Percentiles rank a stretch among this genome's conserved stretches.
phyloP scores from a whole-genome alignment of 192 early-diverging fungal genomes.

The Coemansia sp. region DNA sequence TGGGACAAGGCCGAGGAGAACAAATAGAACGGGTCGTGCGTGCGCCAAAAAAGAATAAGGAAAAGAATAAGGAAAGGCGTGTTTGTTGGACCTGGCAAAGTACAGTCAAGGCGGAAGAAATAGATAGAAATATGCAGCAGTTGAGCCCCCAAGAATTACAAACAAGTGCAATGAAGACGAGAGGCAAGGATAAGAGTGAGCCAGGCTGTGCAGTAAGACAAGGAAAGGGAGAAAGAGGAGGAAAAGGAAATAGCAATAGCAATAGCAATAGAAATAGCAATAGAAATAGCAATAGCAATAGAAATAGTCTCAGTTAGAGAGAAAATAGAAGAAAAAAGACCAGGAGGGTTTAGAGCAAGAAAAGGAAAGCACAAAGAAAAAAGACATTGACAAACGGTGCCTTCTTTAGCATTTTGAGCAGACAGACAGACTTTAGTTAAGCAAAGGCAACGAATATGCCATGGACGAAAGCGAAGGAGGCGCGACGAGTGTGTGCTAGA shows the following conservation, averaged over 20 bases:
- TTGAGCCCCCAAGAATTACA: background rate
- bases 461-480: too few relatives aligned
- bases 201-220: background rate
- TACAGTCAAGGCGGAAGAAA: background rate
- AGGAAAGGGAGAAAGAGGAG: background rate
- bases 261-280: background rate
- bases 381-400: too few relatives aligned
- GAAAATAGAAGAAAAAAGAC: background rate
- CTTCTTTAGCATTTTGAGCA: too few relatives aligned
- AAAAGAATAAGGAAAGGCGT: background rate
- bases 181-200: background rate
- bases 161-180: background rate
- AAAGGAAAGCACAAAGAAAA: background rate
- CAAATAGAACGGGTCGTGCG: background rate
- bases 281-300: conserved; percentile 5
- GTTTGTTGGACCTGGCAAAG: background rate
- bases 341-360: conserved; percentile 1
- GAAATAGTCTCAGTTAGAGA: background rate
- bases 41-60: background rate
- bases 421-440: too few relatives aligned
- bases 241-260: conserved; percentile 7
- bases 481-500: too few relatives aligned
- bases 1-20: conserved; percentile 14
- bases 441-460: too few relatives aligned
- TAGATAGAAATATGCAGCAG: background rate